phyloP scores from a whole-genome alignment of 768 basidiomycete species.

The Daedaleopsis nitida region DNA sequence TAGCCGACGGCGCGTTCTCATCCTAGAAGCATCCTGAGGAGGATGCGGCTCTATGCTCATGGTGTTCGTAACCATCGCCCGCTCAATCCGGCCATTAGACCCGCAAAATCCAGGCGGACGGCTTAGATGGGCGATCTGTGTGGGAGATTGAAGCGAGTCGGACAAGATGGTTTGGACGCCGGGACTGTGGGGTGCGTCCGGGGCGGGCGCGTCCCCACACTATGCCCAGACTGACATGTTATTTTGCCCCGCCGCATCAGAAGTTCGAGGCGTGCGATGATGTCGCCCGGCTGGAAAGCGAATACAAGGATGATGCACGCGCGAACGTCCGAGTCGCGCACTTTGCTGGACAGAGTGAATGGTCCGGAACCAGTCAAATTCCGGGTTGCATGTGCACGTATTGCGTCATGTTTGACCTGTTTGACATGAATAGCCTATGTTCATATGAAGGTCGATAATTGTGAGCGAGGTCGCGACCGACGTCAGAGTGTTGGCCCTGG shows the following conservation, averaged over 20 bases:
- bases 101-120: not conserved
- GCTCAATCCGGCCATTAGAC: not conserved
- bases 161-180: constrained; percentile 7
- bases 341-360: no score
- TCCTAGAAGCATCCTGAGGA: not conserved
- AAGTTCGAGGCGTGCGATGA: not conserved
- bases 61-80: constrained; percentile 7
- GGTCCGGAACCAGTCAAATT: no score
- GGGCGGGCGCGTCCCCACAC: not conserved
- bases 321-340: no score
- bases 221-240: constrained; percentile 4
- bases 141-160: not conserved
- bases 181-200: constrained; percentile 1
- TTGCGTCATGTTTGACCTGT: no score
- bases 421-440: no score
- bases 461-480: no score
- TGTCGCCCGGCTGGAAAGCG: no score
- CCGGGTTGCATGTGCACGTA: no score
- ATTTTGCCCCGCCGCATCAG: not conserved
- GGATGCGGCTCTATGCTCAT: not conserved
- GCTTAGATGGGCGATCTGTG: constrained; percentile 10
- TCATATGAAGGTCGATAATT: no score
- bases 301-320: no score
- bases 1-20: not conserved
- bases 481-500: no score